These are phyloP conservation scores for Nothopassalora personata DNA, from an alignment of 2,329 filamentous ascomycete genomes.

Conservation along the genomic window DNA sequence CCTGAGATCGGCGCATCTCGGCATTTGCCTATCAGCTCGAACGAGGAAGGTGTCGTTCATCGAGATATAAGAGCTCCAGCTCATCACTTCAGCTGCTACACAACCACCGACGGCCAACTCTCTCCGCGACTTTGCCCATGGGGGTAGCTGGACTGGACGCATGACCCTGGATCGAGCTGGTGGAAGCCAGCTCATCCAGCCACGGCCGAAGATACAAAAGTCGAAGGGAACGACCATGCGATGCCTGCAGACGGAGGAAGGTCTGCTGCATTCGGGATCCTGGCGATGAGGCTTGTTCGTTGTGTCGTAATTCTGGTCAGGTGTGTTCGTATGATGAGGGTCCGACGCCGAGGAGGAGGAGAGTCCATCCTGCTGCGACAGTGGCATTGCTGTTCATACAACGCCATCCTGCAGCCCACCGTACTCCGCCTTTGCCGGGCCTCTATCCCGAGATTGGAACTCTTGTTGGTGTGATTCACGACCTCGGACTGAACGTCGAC, in stretches of 20 bases:
- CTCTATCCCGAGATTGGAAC: slow-evolving; percentile 18
- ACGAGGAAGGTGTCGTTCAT: background rate
- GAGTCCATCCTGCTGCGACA: slow-evolving; percentile 4
- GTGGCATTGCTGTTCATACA: slow-evolving; percentile 17
- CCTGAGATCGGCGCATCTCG: background rate
- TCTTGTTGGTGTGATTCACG: slow-evolving; percentile 18
- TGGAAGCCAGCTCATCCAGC: slow-evolving; percentile 3
- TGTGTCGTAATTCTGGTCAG: background rate
- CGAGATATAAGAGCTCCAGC: background rate
- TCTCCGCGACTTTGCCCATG: background rate
- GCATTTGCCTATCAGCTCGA: background rate
- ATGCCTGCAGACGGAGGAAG: slow-evolving; percentile 20
- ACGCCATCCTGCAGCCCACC: slow-evolving; percentile 15
- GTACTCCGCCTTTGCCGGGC: slow-evolving; percentile 13
- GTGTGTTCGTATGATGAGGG: slow-evolving; percentile 20
- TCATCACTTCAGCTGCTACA: background rate
- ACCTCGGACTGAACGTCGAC: slow-evolving; percentile 21
- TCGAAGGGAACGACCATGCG: slow-evolving; percentile 22
- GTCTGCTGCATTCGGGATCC: slow-evolving; percentile 23
- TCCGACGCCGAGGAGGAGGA: slow-evolving; percentile 19
- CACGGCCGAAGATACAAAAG: slow-evolving; percentile 22
- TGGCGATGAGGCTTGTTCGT: slow-evolving; percentile 20
- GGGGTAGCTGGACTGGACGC: background rate
- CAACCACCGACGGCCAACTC: background rate
- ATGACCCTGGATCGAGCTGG: background rate